Conservation (phyloP, 768 basidiomycete species). For the Lactarius sanguifluus region DNA sequence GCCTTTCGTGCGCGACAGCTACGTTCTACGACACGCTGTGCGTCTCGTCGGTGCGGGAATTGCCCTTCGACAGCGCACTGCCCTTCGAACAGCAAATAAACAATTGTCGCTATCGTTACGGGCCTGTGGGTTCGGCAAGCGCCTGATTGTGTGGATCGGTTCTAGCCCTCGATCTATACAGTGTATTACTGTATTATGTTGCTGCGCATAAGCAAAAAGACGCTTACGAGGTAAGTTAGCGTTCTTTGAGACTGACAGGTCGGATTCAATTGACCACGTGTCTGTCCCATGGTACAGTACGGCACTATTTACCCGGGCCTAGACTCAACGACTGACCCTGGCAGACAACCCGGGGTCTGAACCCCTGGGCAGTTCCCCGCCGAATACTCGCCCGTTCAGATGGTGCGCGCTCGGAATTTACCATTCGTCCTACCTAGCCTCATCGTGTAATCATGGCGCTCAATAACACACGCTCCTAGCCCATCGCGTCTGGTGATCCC, state of each 20-base stretch:
- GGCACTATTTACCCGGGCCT: neutral
- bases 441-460: neutral
- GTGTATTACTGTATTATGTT: neutral
- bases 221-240: neutral
- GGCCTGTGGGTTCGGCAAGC: neutral
- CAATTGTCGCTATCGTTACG: slow-evolving; percentile 1
- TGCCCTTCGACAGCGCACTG: neutral
- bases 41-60: neutral
- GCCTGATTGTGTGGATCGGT: neutral
- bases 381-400: neutral
- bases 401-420: neutral
- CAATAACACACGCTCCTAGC: neutral
- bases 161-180: neutral
- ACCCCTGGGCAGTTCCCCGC: neutral
- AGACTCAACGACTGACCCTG: neutral
- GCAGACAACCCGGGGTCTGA: neutral
- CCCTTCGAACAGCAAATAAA: neutral
- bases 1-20: neutral
- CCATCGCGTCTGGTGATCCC: neutral
- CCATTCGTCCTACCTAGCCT: neutral
- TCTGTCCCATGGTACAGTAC: neutral
- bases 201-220: neutral
- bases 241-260: neutral
- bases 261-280: neutral
- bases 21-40: neutral